A percentile compares a stretch with the other conserved stretches of the same genome.
phyloP scores from a whole-genome alignment of 768 basidiomycete genomes.

The Russula foetens region DNA sequence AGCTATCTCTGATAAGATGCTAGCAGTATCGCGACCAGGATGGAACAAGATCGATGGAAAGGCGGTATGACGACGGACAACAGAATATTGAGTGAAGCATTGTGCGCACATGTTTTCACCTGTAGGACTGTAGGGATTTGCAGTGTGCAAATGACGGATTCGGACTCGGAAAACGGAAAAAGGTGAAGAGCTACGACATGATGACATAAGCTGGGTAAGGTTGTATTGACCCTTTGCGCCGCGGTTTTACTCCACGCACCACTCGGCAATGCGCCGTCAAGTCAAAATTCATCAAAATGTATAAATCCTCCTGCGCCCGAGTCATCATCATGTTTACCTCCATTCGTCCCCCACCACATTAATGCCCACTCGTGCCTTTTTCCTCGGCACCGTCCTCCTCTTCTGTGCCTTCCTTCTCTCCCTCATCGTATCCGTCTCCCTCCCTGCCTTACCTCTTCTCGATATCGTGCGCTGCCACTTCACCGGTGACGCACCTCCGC shows the following conservation, averaged over 20 bases:
- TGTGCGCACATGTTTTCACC: too few relatives aligned
- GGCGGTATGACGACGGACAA: too few relatives aligned
- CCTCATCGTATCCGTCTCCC: constrained; percentile 60
- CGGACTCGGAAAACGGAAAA: too few relatives aligned
- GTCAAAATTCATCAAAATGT: background rate
- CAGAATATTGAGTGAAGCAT: too few relatives aligned
- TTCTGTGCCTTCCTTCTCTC: constrained; percentile 56
- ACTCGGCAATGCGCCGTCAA: background rate
- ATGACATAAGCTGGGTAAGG: background rate
- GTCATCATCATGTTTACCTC: background rate
- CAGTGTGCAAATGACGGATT: too few relatives aligned
- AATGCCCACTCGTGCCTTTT: constrained; percentile 43
- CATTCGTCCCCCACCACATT: background rate
- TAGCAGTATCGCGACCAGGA: too few relatives aligned
- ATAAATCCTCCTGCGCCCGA: background rate
- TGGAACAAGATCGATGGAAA: too few relatives aligned
- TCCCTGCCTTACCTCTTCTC: constrained; percentile 58
- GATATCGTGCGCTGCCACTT: constrained; percentile 59
- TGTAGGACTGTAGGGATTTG: too few relatives aligned
- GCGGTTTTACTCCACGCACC: background rate
- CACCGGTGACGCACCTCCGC: constrained; percentile 21
- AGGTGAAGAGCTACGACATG: too few relatives aligned
- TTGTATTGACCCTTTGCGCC: background rate
- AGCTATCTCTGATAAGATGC: too few relatives aligned
- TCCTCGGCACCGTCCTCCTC: constrained; percentile 50